Conservation (phyloP, 768 basidiomycete species). For the Lyophyllum decastes region DNA sequence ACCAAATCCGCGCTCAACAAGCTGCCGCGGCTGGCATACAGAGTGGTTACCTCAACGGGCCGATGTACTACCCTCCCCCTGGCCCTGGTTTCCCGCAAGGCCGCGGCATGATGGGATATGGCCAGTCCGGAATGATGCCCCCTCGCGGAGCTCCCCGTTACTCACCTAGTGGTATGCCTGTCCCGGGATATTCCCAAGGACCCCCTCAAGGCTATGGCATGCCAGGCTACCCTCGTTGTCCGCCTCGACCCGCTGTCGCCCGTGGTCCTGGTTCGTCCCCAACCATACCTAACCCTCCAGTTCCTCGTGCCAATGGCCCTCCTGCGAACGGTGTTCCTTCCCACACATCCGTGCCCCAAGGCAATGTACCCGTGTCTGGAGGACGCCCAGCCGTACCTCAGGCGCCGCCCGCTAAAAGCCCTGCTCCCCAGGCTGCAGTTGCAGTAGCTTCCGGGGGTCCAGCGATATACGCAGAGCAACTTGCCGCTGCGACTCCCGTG, state of each 20-base stretch:
- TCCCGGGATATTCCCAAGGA: slow-evolving; percentile 69
- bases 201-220: slow-evolving; percentile 78
- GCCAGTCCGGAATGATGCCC: slow-evolving; percentile 84
- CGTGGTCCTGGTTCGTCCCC: slow-evolving; percentile 76
- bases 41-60: slow-evolving; percentile 79
- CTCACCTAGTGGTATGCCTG: slow-evolving; percentile 59
- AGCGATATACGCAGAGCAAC: slow-evolving; percentile 48
- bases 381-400: slow-evolving; percentile 40
- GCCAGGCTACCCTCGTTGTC: slow-evolving; percentile 63
- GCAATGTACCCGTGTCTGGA: slow-evolving; percentile 46
- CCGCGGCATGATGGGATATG: slow-evolving; percentile 79
- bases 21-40: slow-evolving; percentile 86
- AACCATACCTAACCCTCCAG: slow-evolving; percentile 58
- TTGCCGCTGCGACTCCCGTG: slow-evolving; percentile 62
- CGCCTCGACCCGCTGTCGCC: slow-evolving; percentile 61
- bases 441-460: slow-evolving; percentile 46
- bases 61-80: slow-evolving; percentile 87
- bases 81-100: slow-evolving; percentile 81
- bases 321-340: slow-evolving; percentile 54
- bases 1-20: slow-evolving; percentile 96
- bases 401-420: slow-evolving; percentile 36
- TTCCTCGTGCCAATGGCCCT: slow-evolving; percentile 67
- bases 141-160: slow-evolving; percentile 63
- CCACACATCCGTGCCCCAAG: slow-evolving; percentile 52
- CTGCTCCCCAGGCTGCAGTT: slow-evolving; percentile 39